Evolutionary conservation across 2,329 filamentous ascomycete species (phyloP), one percentile per base, ranked within the genome.

Genomic region (Escovopsis sp.): DNA sequence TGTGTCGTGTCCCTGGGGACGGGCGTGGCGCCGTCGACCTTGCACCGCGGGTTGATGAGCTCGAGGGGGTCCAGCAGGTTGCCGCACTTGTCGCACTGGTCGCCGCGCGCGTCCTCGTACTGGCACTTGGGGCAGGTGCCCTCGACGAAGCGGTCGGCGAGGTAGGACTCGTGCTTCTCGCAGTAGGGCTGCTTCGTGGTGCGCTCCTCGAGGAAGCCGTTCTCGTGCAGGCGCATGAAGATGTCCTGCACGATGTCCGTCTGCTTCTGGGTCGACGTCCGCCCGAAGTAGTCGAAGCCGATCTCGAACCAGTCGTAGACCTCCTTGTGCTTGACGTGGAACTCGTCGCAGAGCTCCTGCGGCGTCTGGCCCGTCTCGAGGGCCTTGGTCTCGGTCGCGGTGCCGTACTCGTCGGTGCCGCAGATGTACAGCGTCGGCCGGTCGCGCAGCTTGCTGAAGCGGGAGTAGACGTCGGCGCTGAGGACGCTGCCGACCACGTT

Each of bases 221-320:
- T 94, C 48, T 91, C 74, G 65, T 87, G 72, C n/a, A 98, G 74
- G 59, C 87, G 80, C 43, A 70, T 67, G 63, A 96, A 96, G 50
- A 96, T 88, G 48, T 84, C 77, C 63, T 96, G 91, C 9, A 88
- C 84, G 53, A 98, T 96, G 50, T 86, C 76, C 16, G 87, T 95
- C 63, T 96, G 91, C 54, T 91, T 76, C 42, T 75, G 64, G 14
- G 89, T 96, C 3, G 88, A 86, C 5, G 91, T 96, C 45, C 88
- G 81, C 47, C 88, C 91, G 58, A 96, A 98, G 62, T 88, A 81
- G 64, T 96, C 89, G 58, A 96, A 96, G 44, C 75, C 79, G 56
- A 96, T 89, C 57, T 87, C 78, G 66, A 98, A 98, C 86, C 89
- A 95, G 60, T 93, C 76, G 63, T 96, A 96, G 50, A 95, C 82